Conservation (phyloP, 768 basidiomycete species). For the Leucogyrophana mollusca region DNA sequence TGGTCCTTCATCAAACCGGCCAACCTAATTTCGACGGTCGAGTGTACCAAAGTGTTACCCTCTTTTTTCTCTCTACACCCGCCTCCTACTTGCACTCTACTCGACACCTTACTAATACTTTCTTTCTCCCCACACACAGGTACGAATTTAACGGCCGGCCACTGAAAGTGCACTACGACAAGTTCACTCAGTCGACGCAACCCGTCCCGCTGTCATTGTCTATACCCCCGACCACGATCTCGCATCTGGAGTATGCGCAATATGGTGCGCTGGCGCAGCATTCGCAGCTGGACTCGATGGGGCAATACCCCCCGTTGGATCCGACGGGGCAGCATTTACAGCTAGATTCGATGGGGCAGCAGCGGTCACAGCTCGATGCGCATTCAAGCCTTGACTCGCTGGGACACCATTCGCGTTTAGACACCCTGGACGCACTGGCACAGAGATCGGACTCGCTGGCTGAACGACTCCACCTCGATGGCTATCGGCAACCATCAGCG, state of each 20-base stretch:
- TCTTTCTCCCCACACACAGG: constrained; percentile 36
- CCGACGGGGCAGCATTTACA: constrained; percentile 13
- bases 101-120: too few relatives aligned
- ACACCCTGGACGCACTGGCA: too few relatives aligned
- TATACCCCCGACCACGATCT: constrained; percentile 2
- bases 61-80: too few relatives aligned
- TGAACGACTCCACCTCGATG: constrained; percentile 22
- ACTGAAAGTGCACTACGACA: constrained; percentile 91
- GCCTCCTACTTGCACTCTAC: too few relatives aligned
- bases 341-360: constrained; percentile 15
- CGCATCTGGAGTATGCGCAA: constrained; percentile 15
- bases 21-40: too few relatives aligned
- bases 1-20: too few relatives aligned
- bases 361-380: constrained; percentile 22
- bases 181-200: constrained; percentile 51
- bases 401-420: too few relatives aligned
- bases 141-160: constrained; percentile 86
- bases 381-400: too few relatives aligned
- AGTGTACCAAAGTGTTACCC: too few relatives aligned
- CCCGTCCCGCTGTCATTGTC: constrained; percentile 15
- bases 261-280: constrained; percentile 8
- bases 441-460: too few relatives aligned
- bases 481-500: too few relatives aligned
- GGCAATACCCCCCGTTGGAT: constrained; percentile 18
- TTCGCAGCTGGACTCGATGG: constrained; percentile 13